Conservation (phyloP, 208 protist species). For the Porcisia hertigi region DNA sequence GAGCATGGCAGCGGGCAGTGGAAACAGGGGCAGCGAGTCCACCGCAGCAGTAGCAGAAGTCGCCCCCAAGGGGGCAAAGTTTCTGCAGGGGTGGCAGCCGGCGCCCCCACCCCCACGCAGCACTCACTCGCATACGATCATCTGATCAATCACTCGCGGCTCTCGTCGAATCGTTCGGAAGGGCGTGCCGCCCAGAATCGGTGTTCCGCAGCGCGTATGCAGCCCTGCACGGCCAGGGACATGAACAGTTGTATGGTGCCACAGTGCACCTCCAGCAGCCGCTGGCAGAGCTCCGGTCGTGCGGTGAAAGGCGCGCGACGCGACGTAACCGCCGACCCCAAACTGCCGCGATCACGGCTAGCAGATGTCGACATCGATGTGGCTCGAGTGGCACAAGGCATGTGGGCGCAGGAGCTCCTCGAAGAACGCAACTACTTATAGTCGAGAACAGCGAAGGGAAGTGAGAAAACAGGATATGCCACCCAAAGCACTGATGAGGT, state of each 20-base stretch:
- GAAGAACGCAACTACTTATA: slow-evolving; percentile 31
- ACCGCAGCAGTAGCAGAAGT: not conserved
- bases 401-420: slow-evolving; percentile 70
- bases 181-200: not conserved
- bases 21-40: not conserved
- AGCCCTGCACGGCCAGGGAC: not conserved
- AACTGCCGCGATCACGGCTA: slow-evolving; percentile 15
- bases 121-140: slow-evolving; percentile 22
- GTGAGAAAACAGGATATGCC: not conserved
- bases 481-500: not conserved
- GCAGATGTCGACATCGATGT: slow-evolving; percentile 11
- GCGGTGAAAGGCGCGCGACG: not conserved
- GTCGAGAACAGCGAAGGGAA: not conserved
- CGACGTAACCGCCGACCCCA: not conserved
- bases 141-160: slow-evolving; percentile 1
- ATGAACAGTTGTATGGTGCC: not conserved
- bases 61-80: not conserved
- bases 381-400: slow-evolving; percentile 47
- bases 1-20: not conserved
- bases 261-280: not conserved
- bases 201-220: not conserved
- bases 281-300: not conserved
- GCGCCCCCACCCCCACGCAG: not conserved
- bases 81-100: not conserved
- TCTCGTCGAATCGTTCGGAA: not conserved